Percentiles rank a stretch among this genome's conserved stretches.
These are phyloP conservation scores for Lasiodiplodia citricola DNA, from an alignment of 2,329 filamentous ascomycete species.

Conservation along the genomic window DNA sequence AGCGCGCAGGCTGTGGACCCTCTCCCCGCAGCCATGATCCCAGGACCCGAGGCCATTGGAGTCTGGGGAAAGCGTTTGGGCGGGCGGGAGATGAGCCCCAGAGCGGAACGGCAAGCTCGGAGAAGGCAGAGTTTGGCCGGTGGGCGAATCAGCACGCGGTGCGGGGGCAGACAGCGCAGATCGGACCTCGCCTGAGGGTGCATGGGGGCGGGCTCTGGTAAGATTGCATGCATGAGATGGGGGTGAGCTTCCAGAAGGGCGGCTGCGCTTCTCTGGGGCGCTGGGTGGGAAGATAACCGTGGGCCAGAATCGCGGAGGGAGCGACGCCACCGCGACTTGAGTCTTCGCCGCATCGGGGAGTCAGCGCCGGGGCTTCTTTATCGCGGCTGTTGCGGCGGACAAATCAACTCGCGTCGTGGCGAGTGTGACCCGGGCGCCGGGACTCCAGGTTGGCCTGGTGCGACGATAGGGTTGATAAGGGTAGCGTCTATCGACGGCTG, in stretches of 20 bases:
- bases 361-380: conserved; percentile 20
- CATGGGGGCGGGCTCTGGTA: conserved; percentile 1
- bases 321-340: conserved; percentile 1
- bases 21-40: conserved; percentile 11
- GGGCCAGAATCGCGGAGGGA: conserved; percentile 19
- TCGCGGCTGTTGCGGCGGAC: not conserved
- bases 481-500: conserved; percentile 6
- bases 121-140: not conserved
- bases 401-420: conserved; percentile 8
- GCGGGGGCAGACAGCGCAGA: not conserved
- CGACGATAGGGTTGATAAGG: conserved; percentile 20
- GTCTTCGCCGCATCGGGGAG: conserved; percentile 1
- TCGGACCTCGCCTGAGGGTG: conserved; percentile 8
- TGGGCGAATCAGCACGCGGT: conserved; percentile 2
- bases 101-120: not conserved
- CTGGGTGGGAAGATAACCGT: not conserved
- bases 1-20: not conserved
- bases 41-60: not conserved
- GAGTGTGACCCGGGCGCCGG: not conserved
- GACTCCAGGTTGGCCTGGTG: conserved; percentile 3
- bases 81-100: not conserved
- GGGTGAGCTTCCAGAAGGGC: conserved; percentile 14
- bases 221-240: conserved; percentile 14
- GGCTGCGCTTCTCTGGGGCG: not conserved
- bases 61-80: conserved; percentile 9